A percentile compares a stretch with the other conserved stretches of the same genome.
These are phyloP conservation scores for Nakaseomyces uthaithaninus DNA, from an alignment of 1,139 yeast species.

Conservation along the genomic window DNA sequence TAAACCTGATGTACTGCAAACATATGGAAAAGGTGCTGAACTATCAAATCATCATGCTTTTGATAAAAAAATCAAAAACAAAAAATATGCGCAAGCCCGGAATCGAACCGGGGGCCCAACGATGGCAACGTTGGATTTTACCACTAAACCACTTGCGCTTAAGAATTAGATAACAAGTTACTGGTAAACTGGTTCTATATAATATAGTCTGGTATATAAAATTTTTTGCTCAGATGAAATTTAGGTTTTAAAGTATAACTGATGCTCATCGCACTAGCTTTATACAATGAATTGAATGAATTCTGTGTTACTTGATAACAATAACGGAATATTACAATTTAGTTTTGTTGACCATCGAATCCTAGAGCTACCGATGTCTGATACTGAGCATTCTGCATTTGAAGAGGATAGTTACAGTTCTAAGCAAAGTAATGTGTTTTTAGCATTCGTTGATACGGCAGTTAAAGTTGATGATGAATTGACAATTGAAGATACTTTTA, in stretches of 20 bases:
- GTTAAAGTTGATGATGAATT: slow-evolving; percentile 40
- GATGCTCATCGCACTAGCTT: no score
- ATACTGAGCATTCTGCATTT: slow-evolving; percentile 20
- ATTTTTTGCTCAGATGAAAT: no score
- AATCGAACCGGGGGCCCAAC: slow-evolving; percentile 13
- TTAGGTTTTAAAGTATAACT: no score
- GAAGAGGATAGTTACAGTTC: slow-evolving; percentile 24
- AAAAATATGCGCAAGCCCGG: slow-evolving; percentile 11
- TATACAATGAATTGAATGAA: no score
- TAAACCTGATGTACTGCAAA: no score
- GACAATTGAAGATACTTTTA: slow-evolving; percentile 61
- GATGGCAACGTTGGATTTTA: slow-evolving; percentile 12
- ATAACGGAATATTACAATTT: no score
- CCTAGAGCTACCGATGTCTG: slow-evolving; percentile 7
- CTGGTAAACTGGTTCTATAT: no score
- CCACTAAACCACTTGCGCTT: slow-evolving; percentile 12
- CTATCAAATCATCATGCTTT: background rate
- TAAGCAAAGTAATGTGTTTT: slow-evolving; percentile 32
- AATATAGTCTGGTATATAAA: no score
- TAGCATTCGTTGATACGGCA: slow-evolving; percentile 58
- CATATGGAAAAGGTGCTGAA: no score
- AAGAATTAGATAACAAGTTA: background rate
- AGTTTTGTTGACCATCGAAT: no score
- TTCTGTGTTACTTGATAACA: no score
- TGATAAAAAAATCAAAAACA: background rate